Percentiles rank a stretch among this genome's conserved stretches.
These are phyloP conservation scores for Laguncularia racemosa DNA, from an alignment of 345 rosid species.

Conservation along the genomic window DNA sequence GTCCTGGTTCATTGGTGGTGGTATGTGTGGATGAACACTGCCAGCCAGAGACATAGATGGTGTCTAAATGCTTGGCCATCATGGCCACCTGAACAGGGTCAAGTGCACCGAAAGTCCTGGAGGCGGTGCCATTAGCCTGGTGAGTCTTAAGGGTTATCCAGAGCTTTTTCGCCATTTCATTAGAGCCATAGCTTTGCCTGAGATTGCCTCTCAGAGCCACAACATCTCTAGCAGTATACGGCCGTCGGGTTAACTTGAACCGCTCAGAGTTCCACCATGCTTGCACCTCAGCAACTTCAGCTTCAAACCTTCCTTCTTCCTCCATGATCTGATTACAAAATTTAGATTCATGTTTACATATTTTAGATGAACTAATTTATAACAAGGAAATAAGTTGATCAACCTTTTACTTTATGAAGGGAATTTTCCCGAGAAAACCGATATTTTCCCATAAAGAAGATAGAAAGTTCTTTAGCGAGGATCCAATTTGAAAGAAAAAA, in stretches of 20 bases:
- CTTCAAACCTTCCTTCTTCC: conserved; percentile 88
- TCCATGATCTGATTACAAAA: conserved; percentile 51
- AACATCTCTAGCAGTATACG: conserved; percentile 81
- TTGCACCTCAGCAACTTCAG: conserved; percentile 90
- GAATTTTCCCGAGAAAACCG: too few relatives aligned
- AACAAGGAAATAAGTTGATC: too few relatives aligned
- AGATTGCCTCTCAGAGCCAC: conserved; percentile 84
- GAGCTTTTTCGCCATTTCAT: conserved; percentile 83
- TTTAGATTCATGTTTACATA: not conserved
- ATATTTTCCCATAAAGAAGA: too few relatives aligned
- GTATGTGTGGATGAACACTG: conserved; percentile 99
- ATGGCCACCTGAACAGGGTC: conserved; percentile 94
- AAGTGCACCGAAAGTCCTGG: conserved; percentile 89
- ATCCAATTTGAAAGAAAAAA: not conserved
- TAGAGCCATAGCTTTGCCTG: conserved; percentile 69
- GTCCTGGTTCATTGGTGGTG: conserved; percentile 87
- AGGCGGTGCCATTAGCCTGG: conserved; percentile 83
- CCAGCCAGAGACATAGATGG: conserved; percentile 95
- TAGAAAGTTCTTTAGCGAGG: not conserved
- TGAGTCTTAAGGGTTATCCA: conserved; percentile 89
- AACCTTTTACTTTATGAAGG: too few relatives aligned
- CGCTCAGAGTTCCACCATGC: conserved; percentile 97
- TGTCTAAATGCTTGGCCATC: conserved; percentile 94
- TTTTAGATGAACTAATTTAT: not conserved
- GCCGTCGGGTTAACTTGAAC: conserved; percentile 82